Base-by-base conservation (phyloP, 129 eudicot genomes). In the Chrysanthemum seticuspe region DNA sequence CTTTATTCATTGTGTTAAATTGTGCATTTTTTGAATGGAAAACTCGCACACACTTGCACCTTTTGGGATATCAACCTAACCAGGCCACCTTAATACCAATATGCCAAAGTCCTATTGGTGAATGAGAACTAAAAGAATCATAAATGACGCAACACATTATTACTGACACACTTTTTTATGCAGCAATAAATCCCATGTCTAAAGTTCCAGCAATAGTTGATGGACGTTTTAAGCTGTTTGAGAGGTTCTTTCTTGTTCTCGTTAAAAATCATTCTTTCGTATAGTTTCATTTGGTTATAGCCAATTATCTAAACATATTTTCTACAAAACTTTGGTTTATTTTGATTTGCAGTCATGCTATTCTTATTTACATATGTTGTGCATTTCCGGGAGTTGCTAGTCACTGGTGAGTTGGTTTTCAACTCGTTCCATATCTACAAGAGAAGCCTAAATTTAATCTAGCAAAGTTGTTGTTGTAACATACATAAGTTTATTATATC, bases 131-230 rank as follows among this genome's bases (percentile, higher is more conserved):
- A 5, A 40, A 40, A 40, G 47, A 40, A 40, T 40, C 47, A 6
- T 40, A 40, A 7, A 40, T 6, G 47, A 7, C 9, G 5, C 8
- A 6, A 40, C 8, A 2, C 9, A 40, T 40, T 40, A 40, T 34
- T 34, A 45, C 15, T 9, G 13, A 34, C 29, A 19, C 21, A 8
- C 2, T 48, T 71, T 9, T 67, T 57, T 67, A 76, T 74, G 73
- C 84, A 90, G 95, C 71, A 62, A 71, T 87, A 36, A 90, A 87
- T 76, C 97, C 95, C 47, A 76, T 85, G 95, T 68, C 62, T 8
- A 71, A 87, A 81, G 83, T 90, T 40, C 97, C 97, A 12, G 84
- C 95, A 25, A 81, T 90, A 60, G 82, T 78, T 55, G 83, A 90
- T 81, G 97, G 89, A 50, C 73, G 70, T 53, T 87, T 90, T 63